Evolutionary conservation across 73 alveolate species (phyloP).

Genomic region (Effrenium voratum): DNA sequence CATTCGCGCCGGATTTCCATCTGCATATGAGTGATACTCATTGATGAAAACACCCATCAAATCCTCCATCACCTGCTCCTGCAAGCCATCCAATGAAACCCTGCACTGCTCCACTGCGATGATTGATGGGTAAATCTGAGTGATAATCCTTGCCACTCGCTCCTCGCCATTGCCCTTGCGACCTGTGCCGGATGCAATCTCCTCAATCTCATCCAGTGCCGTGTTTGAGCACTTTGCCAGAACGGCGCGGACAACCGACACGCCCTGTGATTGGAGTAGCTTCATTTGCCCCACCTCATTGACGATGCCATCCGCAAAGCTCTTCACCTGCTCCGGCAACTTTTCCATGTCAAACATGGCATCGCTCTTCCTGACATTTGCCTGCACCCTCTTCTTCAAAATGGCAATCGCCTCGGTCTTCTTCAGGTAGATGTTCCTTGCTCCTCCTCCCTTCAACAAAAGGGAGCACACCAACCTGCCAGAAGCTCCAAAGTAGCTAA

Average conservation of each 20-base stretch:
- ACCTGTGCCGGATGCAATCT: not conserved
- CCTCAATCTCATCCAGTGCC: not conserved
- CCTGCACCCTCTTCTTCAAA: not conserved
- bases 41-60: not conserved
- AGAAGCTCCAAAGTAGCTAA: not conserved
- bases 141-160: not conserved
- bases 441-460: not conserved
- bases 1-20: not conserved
- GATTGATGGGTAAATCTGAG: not conserved
- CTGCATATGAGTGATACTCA: not conserved
- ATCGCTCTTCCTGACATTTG: not conserved
- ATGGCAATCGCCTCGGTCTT: not conserved
- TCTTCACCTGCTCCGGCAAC: not conserved
- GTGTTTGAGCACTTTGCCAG: not conserved
- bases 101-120: not conserved
- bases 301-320: constrained; percentile 1
- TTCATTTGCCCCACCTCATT: not conserved
- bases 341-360: not conserved
- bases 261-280: not conserved
- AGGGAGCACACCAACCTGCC: not conserved
- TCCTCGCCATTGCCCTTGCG: not conserved
- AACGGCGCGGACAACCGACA: not conserved
- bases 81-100: not conserved
- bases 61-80: not conserved
- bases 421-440: not conserved